Base-by-base conservation (phyloP, 1,284 basidiomycete genomes). In the Austroboletus niveus region DNA sequence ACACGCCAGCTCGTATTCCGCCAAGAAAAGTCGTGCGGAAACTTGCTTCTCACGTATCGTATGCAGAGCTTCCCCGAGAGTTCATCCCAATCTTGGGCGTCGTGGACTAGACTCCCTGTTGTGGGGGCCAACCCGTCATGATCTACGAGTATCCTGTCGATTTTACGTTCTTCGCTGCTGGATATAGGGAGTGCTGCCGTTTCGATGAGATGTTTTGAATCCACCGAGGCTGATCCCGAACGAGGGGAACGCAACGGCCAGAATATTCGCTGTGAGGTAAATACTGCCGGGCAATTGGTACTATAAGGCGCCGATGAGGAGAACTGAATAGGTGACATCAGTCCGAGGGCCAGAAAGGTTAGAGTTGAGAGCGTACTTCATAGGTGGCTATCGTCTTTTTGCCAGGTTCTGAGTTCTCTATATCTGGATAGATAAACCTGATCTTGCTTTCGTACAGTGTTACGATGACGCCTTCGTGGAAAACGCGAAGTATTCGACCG, bases 51-150 rank as follows among this genome's bases (percentile, higher is more conserved):
- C 47, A 65, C 57, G 22, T 51, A 54, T 29, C 65, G 55, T 17
- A 64, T 43, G 24, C 65, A 65, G 22, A 65, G 17, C 47, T 49
- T 69, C 5, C 65, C 64, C 3, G 64, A 61, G 8, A 66, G 22
- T 45, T 69, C 64, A 11, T 66, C 64, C 64, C 67, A 69, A n/a
- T 69, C 64, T 41, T 68, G 62, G 12, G 54, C 54, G 39, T 63
- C 58, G 17, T 59, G 58, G n/a, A 56, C 48, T 1, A 64, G 34
- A 31, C 47, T 35, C 3, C 59, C 52, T 4, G 27, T 49, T 8
- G 50, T 48, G 0, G 56, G 51, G 1, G 44, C 45, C 9, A 57
- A 24, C 10, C 64, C 61, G 6, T 68, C 55, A 17, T 68, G 53
- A 34, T 66, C 63, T 12, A 64, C 36, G 8, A 64, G 29, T 5